Percentiles rank a stretch among this genome's conserved stretches.
Evolutionary conservation across 345 rosid genomes (phyloP).

Genomic region (Noccaea caerulescens): DNA sequence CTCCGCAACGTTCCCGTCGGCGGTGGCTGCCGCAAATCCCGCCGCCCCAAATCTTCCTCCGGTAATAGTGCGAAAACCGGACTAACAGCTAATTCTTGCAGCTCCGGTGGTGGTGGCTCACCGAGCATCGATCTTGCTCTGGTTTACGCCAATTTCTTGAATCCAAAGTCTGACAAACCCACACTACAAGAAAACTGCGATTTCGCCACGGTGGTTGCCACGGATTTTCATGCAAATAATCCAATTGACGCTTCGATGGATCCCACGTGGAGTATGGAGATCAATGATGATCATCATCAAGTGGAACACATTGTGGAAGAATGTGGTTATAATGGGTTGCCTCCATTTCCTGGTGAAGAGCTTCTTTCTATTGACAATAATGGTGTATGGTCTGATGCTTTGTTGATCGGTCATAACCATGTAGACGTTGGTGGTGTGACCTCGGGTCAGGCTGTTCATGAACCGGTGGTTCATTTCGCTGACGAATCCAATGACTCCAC

Average conservation of each 20-base stretch:
- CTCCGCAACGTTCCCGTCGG: constrained; percentile 47
- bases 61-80: constrained; percentile 18
- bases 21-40: constrained; percentile 46
- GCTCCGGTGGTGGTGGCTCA: constrained; percentile 33
- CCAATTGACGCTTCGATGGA: constrained; percentile 20
- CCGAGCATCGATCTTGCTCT: constrained; percentile 46
- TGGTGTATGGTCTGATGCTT: constrained; percentile 43
- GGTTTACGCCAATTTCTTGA: constrained; percentile 46
- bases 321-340: constrained; percentile 43
- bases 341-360: constrained; percentile 50
- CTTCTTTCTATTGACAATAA: constrained; percentile 36
- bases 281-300: constrained; percentile 33
- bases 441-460: constrained; percentile 32
- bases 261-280: constrained; percentile 39
- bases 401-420: constrained; percentile 41
- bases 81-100: constrained; percentile 8
- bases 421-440: constrained; percentile 27
- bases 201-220: not conserved
- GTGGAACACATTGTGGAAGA: constrained; percentile 41
- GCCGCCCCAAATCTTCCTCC: constrained; percentile 45
- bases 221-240: constrained; percentile 20
- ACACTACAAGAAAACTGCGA: constrained; percentile 30
- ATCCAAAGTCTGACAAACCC: constrained; percentile 34
- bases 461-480: constrained; percentile 39
- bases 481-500: constrained; percentile 42